Conservation (phyloP, 2,329 filamentous ascomycete genomes). For the Albophoma yamanashiensis region DNA sequence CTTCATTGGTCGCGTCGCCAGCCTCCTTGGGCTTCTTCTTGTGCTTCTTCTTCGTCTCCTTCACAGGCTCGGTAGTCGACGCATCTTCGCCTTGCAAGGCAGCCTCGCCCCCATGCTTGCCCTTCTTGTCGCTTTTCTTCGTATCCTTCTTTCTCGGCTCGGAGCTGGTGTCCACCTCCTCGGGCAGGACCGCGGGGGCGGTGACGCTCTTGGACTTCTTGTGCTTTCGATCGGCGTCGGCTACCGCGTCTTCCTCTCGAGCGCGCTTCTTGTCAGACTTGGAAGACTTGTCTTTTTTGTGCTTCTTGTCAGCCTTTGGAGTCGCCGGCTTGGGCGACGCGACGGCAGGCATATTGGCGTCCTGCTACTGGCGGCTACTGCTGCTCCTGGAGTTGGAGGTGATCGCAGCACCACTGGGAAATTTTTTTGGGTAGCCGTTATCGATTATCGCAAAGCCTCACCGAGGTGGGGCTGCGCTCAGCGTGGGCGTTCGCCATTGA, state of each 20-base stretch:
- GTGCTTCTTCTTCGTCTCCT: slow-evolving; percentile 6
- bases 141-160: slow-evolving; percentile 18
- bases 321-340: slow-evolving; percentile 17
- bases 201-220: slow-evolving; percentile 40
- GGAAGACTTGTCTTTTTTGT: slow-evolving; percentile 22
- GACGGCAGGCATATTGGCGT: slow-evolving; percentile 21
- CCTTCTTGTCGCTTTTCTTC: slow-evolving; percentile 17
- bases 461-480: neutral
- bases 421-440: slow-evolving; percentile 4
- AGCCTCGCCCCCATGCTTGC: slow-evolving; percentile 4
- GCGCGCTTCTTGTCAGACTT: slow-evolving; percentile 32
- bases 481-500: neutral
- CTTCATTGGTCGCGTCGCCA: slow-evolving; percentile 4
- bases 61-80: slow-evolving; percentile 1
- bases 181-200: slow-evolving; percentile 9
- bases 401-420: neutral
- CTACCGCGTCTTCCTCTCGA: slow-evolving; percentile 29
- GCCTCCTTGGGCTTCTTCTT: slow-evolving; percentile 20
- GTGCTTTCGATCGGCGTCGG: slow-evolving; percentile 32
- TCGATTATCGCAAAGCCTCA: slow-evolving; percentile 4
- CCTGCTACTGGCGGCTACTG: neutral
- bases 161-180: slow-evolving; percentile 10
- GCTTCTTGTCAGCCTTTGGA: slow-evolving; percentile 26
- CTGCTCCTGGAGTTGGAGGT: slow-evolving; percentile 3
- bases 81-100: slow-evolving; percentile 3